Evolutionary conservation across 2,329 filamentous ascomycete species (phyloP).

Genomic region (Ophiocordyceps camponoti-leonardi): DNA sequence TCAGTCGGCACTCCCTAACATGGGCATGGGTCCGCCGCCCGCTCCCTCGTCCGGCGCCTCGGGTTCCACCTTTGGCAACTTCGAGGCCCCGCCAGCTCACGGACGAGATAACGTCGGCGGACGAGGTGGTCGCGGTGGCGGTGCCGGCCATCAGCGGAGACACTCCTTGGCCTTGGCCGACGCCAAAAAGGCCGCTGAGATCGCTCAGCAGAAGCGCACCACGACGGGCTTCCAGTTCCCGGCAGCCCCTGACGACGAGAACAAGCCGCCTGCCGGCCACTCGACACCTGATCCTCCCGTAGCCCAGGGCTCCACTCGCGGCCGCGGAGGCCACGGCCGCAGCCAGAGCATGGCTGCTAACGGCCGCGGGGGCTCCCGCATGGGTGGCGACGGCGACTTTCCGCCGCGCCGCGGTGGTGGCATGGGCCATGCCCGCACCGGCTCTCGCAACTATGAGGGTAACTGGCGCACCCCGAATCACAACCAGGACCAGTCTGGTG

Average conservation of each 20-base stretch:
- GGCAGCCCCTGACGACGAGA: constrained; percentile 41
- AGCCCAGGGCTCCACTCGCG: constrained; percentile 26
- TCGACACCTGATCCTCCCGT: constrained; percentile 16
- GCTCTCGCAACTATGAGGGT: constrained; percentile 88
- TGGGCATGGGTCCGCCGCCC: constrained; percentile 75
- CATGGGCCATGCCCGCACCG: constrained; percentile 53
- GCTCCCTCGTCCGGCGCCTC: constrained; percentile 86
- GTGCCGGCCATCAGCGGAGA: constrained; percentile 74
- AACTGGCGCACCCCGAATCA: constrained; percentile 81
- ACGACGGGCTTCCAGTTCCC: constrained; percentile 93
- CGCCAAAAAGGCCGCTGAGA: constrained; percentile 91
- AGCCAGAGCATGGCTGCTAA: constrained; percentile 85
- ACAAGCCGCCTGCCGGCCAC: constrained; percentile 10
- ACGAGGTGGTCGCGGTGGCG: constrained; percentile 53
- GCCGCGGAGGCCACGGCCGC: constrained; percentile 48
- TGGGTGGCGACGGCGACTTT: constrained; percentile 44
- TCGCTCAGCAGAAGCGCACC: constrained; percentile 92
- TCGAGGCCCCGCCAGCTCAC: constrained; percentile 37
- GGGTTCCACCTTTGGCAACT: constrained; percentile 62
- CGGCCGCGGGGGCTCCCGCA: constrained; percentile 49
- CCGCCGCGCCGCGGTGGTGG: constrained; percentile 45
- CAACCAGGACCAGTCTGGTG: constrained; percentile 39
- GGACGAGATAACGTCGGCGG: constrained; percentile 22
- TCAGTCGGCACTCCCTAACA: constrained; percentile 87
- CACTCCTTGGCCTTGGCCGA: constrained; percentile 91